phyloP scores from a whole-genome alignment of 208 protist genomes.

The Crithidia brevicula region DNA sequence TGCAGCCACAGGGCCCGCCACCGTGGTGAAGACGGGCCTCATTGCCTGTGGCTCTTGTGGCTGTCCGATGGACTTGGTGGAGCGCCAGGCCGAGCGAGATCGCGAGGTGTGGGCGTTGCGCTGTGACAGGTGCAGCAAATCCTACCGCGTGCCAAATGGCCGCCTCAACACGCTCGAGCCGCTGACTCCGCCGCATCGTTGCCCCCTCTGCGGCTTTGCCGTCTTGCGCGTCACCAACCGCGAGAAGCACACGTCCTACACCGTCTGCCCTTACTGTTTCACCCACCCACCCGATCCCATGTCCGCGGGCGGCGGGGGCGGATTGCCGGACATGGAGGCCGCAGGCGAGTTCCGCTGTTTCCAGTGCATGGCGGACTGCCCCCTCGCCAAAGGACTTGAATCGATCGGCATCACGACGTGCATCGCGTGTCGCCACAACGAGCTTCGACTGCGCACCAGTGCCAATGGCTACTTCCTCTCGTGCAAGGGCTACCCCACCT shows the following conservation, averaged over 20 bases:
- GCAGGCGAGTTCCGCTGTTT: constrained; percentile 84
- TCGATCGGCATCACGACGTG: constrained; percentile 66
- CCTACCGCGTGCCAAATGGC: constrained; percentile 64
- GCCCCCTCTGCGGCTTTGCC: constrained; percentile 71
- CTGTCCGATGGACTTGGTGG: constrained; percentile 60
- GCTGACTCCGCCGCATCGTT: constrained; percentile 43
- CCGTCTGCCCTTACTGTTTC: constrained; percentile 82
- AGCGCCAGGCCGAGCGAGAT: constrained; percentile 48
- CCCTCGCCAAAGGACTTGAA: constrained; percentile 71
- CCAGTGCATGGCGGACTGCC: constrained; percentile 81
- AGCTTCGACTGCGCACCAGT: constrained; percentile 67
- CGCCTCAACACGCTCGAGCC: constrained; percentile 50
- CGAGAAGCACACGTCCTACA: constrained; percentile 79
- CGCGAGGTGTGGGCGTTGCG: constrained; percentile 49
- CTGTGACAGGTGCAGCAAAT: constrained; percentile 46
- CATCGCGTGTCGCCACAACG: constrained; percentile 59
- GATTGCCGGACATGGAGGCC: constrained; percentile 41
- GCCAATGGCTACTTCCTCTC: constrained; percentile 50
- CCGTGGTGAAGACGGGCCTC: constrained; percentile 37
- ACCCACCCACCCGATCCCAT: constrained; percentile 51
- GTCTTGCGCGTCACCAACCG: constrained; percentile 66
- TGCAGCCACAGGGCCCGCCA: constrained; percentile 2
- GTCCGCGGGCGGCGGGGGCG: constrained; percentile 1
- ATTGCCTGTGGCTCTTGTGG: constrained; percentile 57
- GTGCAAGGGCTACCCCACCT: constrained; percentile 78